Percentiles rank a stretch among this genome's conserved stretches.
phyloP scores from a whole-genome alignment of 495 filamentous ascomycete genomes.

The Xylaria intraflava region DNA sequence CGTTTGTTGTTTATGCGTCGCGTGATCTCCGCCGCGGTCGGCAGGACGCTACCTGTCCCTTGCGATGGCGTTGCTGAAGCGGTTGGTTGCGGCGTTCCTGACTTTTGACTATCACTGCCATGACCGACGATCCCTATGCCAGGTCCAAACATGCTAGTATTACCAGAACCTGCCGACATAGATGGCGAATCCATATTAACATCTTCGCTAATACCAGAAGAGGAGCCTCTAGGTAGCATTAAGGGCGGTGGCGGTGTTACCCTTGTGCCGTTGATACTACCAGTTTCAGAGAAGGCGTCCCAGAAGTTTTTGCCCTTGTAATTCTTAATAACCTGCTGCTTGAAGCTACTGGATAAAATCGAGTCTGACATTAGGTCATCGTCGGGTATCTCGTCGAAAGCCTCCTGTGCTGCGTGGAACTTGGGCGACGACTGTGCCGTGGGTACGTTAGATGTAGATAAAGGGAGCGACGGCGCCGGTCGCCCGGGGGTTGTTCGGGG shows the following conservation, averaged over 20 bases:
- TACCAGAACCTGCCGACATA: conserved; percentile 37
- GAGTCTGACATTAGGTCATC: conserved; percentile 55
- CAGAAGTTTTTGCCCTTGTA: conserved; percentile 70
- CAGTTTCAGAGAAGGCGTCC: conserved; percentile 61
- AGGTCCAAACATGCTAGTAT: conserved; percentile 13
- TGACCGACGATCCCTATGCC: conserved; percentile 6
- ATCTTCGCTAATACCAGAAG: conserved; percentile 66
- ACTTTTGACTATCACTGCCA: conserved; percentile 18
- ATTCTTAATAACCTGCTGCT: conserved; percentile 62
- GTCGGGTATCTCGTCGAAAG: conserved; percentile 53
- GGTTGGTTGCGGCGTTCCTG: conserved; percentile 40
- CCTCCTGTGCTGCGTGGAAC: conserved; percentile 35
- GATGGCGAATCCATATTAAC: conserved; percentile 69
- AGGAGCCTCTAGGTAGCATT: conserved; percentile 48
- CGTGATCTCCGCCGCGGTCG: conserved; percentile 59
- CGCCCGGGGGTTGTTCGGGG: conserved; percentile 22
- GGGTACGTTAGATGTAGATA: conserved; percentile 23
- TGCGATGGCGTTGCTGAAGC: conserved; percentile 32
- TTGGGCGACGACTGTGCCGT: conserved; percentile 50
- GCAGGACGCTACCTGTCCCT: conserved; percentile 22
- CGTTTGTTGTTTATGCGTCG: conserved; percentile 67
- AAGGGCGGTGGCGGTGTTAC: conserved; percentile 57
- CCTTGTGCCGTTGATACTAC: conserved; percentile 46
- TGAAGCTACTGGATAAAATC: conserved; percentile 57
- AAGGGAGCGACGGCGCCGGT: conserved; percentile 7